A percentile compares a stretch with the other conserved stretches of the same genome.
phyloP scores from a whole-genome alignment of 495 filamentous ascomycete species.

The Penicillium turbatum region DNA sequence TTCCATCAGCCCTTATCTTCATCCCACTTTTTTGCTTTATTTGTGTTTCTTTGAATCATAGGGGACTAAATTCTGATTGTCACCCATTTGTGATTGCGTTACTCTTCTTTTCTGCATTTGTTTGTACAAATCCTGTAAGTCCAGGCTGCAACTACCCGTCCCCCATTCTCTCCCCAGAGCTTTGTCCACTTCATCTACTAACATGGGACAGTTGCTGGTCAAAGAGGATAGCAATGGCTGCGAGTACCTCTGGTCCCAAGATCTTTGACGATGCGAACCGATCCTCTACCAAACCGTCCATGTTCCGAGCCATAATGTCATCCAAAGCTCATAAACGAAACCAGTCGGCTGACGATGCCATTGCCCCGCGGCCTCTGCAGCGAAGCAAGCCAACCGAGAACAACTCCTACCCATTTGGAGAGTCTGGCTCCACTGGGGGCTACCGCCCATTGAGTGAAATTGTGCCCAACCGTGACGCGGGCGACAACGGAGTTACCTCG shows the following conservation, averaged over 20 bases:
- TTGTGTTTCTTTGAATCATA: conserved; percentile 12
- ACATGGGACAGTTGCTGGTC: conserved; percentile 29
- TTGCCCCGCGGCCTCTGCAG: conserved; percentile 13
- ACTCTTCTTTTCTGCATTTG: conserved; percentile 21
- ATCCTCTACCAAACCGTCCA: conserved; percentile 36
- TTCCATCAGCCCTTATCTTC: conserved; percentile 9
- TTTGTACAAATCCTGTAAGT: conserved; percentile 27
- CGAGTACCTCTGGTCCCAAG: conserved; percentile 32
- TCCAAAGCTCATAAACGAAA: conserved; percentile 40
- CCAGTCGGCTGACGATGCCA: conserved; percentile 38
- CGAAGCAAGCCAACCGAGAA: conserved; percentile 18
- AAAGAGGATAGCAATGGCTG: conserved; percentile 39
- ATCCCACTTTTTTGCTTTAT: conserved; percentile 19
- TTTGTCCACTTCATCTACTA: conserved; percentile 4
- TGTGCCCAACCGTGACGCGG: conserved; percentile 36
- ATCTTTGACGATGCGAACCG: conserved; percentile 46
- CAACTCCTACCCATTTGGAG: conserved; percentile 24
- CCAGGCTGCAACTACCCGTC: conserved; percentile 22
- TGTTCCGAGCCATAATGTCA: conserved; percentile 43
- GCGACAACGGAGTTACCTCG: conserved; percentile 20
- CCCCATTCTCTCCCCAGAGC: neutral
- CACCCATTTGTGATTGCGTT: conserved; percentile 12
- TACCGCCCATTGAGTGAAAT: conserved; percentile 40
- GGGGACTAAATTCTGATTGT: conserved; percentile 3
- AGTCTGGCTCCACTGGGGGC: conserved; percentile 14